Conservation (phyloP, 2,329 filamentous ascomycete species). For the Helotiales sp. region DNA sequence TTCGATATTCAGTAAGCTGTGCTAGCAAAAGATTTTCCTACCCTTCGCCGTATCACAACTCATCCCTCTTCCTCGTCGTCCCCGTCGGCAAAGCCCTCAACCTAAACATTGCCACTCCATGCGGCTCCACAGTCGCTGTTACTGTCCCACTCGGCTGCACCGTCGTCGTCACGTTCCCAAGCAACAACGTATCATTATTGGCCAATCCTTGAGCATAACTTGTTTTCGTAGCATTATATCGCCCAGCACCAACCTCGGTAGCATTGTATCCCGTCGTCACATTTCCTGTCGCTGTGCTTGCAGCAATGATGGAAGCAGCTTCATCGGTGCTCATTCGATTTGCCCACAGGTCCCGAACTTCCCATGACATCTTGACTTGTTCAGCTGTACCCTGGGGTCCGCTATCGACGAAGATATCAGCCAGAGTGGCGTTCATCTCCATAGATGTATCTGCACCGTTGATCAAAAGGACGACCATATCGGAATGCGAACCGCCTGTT, state of each 20-base stretch:
- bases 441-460: slow-evolving; percentile 46
- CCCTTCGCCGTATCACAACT: too few species aligned
- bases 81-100: slow-evolving; percentile 38
- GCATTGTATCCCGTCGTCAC: slow-evolving; percentile 34
- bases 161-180: slow-evolving; percentile 46
- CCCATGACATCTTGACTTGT: slow-evolving; percentile 47
- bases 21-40: too few species aligned
- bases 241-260: slow-evolving; percentile 27
- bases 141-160: slow-evolving; percentile 44
- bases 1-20: too few species aligned
- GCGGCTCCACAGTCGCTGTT: slow-evolving; percentile 44
- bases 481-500: slow-evolving; percentile 44
- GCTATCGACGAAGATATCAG: slow-evolving; percentile 52
- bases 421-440: slow-evolving; percentile 50
- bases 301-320: slow-evolving; percentile 45
- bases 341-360: slow-evolving; percentile 56
- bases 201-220: slow-evolving; percentile 48
- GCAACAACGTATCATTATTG: slow-evolving; percentile 42
- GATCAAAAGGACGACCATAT: slow-evolving; percentile 47
- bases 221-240: slow-evolving; percentile 50
- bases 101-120: slow-evolving; percentile 52
- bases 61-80: slow-evolving; percentile 41
- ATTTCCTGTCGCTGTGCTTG: slow-evolving; percentile 36
- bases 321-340: slow-evolving; percentile 50
- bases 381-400: slow-evolving; percentile 43